Percentiles rank a stretch among this genome's conserved stretches.
Conservation (phyloP, 768 basidiomycete species). For the Boletus vinaceobasis region DNA sequence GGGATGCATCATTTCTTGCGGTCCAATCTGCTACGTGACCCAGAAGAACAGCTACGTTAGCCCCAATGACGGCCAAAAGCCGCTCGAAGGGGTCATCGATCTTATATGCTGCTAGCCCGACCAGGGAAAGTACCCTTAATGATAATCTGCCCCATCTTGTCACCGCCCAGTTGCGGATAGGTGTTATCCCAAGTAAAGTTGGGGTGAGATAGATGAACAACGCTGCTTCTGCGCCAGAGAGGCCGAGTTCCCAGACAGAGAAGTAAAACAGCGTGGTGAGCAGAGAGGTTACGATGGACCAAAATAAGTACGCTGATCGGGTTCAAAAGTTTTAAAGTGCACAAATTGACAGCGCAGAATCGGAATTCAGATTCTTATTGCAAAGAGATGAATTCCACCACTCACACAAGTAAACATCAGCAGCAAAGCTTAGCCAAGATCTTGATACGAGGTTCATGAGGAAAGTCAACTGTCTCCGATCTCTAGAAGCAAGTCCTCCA, state of each 20-base stretch:
- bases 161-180: conserved; percentile 43
- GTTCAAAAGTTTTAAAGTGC: neutral
- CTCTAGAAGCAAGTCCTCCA: neutral
- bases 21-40: conserved; percentile 55
- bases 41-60: conserved; percentile 48
- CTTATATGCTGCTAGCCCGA: conserved; percentile 52
- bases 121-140: conserved; percentile 48
- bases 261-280: conserved; percentile 86
- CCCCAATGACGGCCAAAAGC: conserved; percentile 54
- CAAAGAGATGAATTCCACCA: neutral
- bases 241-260: conserved; percentile 85
- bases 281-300: conserved; percentile 79
- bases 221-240: conserved; percentile 79
- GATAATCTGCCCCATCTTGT: conserved; percentile 47
- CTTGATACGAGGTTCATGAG: conserved; percentile 1
- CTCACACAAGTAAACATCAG: conserved; percentile 58
- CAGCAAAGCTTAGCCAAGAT: conserved; percentile 32
- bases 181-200: conserved; percentile 47
- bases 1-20: conserved; percentile 40
- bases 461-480: neutral
- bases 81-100: conserved; percentile 51
- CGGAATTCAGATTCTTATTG: conserved; percentile 5
- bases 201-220: conserved; percentile 72
- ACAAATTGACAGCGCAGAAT: neutral
- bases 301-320: conserved; percentile 66